These are phyloP conservation scores for Rhodomyrtus psidioides DNA, from an alignment of 441 rosid genomes.

Conservation along the genomic window DNA sequence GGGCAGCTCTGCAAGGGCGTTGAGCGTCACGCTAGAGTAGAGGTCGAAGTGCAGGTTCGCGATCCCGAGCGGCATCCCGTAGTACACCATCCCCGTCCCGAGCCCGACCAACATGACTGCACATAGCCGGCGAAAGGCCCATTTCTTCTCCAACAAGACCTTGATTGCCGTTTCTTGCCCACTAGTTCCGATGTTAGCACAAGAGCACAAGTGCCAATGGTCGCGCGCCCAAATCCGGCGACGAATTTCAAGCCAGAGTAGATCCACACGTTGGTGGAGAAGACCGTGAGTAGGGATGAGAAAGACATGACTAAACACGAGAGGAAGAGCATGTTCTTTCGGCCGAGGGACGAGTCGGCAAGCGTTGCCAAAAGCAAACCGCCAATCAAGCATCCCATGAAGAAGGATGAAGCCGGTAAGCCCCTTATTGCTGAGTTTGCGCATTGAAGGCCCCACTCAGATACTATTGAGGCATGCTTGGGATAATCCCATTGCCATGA, in stretches of 20 bases:
- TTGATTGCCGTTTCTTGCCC: constrained; percentile 1
- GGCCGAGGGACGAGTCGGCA: constrained; percentile 64
- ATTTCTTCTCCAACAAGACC: not conserved
- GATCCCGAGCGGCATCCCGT: constrained; percentile 1
- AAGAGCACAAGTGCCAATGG: not conserved
- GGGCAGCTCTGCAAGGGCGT: constrained; percentile 3
- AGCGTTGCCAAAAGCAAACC: constrained; percentile 50
- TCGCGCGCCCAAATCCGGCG: not conserved
- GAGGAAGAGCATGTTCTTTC: constrained; percentile 58
- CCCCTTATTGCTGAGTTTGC: constrained; percentile 41
- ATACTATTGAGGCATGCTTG: constrained; percentile 29
- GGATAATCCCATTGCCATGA: constrained; percentile 55
- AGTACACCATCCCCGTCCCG: constrained; percentile 13
- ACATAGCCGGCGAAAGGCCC: constrained; percentile 3
- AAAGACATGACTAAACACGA: constrained; percentile 6
- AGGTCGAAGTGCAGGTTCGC: constrained; percentile 3
- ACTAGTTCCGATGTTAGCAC: constrained; percentile 5
- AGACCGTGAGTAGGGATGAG: not conserved
- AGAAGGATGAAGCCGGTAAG: constrained; percentile 67
- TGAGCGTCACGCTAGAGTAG: constrained; percentile 1
- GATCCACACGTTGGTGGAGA: not conserved
- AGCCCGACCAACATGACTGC: constrained; percentile 1
- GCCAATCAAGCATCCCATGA: constrained; percentile 59
- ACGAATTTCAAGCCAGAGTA: not conserved
- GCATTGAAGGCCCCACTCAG: constrained; percentile 53